These are phyloP conservation scores for Rhizopogon salebrosus DNA, from an alignment of 768 basidiomycete genomes.

Conservation along the genomic window DNA sequence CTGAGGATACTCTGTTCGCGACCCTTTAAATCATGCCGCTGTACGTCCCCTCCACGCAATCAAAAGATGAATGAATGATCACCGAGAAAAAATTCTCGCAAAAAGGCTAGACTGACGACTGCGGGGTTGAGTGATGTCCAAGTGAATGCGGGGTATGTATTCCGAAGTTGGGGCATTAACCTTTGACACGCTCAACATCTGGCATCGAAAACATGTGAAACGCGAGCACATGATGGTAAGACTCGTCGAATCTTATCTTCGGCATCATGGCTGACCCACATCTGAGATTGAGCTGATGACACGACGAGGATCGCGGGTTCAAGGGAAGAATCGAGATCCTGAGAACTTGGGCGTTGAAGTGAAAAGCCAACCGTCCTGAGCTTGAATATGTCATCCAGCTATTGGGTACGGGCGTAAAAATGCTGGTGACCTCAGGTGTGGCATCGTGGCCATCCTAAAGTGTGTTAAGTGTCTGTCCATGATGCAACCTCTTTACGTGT, in stretches of 20 bases:
- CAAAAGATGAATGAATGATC: conserved; percentile 3
- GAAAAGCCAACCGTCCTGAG: neutral
- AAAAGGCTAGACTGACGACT: neutral
- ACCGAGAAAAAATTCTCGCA: neutral
- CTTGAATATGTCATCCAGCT: neutral
- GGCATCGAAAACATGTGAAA: conserved; percentile 6
- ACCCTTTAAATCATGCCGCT: conserved; percentile 18
- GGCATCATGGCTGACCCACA: conserved; percentile 16
- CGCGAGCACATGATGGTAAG: conserved; percentile 21
- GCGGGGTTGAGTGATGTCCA: conserved; percentile 1
- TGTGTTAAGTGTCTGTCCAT: neutral
- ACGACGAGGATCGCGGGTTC: conserved; percentile 19
- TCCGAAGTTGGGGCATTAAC: conserved; percentile 9
- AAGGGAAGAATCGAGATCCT: neutral
- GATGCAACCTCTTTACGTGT: neutral
- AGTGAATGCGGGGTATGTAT: conserved; percentile 1
- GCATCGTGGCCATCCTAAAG: neutral
- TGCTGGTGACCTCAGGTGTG: neutral
- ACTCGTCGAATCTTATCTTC: conserved; percentile 13
- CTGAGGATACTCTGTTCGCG: neutral
- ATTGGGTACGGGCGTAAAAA: neutral
- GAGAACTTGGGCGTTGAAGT: neutral
- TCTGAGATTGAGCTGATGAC: conserved; percentile 9
- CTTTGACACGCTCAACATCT: conserved; percentile 8
- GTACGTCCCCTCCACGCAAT: conserved; percentile 2